Base-by-base conservation (phyloP, 495 filamentous ascomycete genomes). In the Pyrenula massariospora region DNA sequence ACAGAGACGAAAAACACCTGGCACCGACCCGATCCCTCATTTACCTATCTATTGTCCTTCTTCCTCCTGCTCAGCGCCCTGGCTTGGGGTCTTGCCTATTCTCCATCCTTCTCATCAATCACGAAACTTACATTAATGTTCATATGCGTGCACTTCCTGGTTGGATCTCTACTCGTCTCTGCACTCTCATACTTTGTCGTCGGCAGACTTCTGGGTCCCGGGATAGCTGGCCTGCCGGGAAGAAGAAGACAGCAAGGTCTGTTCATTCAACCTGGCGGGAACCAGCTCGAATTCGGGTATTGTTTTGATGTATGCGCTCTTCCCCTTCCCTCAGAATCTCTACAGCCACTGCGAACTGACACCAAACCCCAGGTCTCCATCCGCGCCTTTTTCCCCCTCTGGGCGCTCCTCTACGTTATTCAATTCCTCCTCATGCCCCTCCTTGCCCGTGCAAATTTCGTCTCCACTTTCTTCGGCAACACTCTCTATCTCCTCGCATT, bases 1-100 rank as follows among this genome's bases (percentile, higher is more conserved):
- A 50, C 59, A 88, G 84, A 87, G 78, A 87, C 84, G 2, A 86
- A 87, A 69, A 87, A 87, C 65, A 85, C 85, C 63, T 88, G 83
- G 81, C 85, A 87, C 63, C 81, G 84, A 53, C 81, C 85, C 53
- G 85, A 89, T 62, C 85, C 85, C 15, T 87, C 85, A 25, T 88
- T 89, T 70, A 84, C 86, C 57, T 87, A 88, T 65, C 84, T 89
- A 54, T 79, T 88, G 53, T 83, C 84, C 52, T 81, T 85, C 70
- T 88, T 89, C 74, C 75, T 86, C 12, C 76, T 86, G 58, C 77
- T 89, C 62, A 87, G 85, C 54, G 82, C 84, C 51, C 68, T 88
- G 23, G 85, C 84, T 48, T 89, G 85, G 85, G 84, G 84, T 15
- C 71, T 87, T 25, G 85, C 85, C 10, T 88, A 87, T 64, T 79